phyloP scores from a whole-genome alignment of 495 filamentous ascomycete genomes.

The Cercophora samala region DNA sequence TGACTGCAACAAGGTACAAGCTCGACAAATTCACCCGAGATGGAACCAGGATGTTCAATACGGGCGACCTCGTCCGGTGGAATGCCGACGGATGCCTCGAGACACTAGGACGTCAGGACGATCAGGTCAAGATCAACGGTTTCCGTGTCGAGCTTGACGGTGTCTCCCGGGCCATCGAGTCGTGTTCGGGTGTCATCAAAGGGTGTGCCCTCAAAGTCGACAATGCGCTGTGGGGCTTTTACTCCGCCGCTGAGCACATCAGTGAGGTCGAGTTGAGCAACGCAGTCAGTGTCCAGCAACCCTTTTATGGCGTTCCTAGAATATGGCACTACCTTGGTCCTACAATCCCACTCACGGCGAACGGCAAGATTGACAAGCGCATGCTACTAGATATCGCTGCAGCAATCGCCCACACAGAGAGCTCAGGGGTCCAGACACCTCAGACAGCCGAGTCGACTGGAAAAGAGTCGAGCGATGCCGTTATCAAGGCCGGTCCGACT shows the following conservation, averaged over 20 bases:
- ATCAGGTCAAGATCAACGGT: constrained; percentile 43
- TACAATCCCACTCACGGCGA: constrained; percentile 33
- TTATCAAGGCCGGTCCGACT: background rate
- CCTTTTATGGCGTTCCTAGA: constrained; percentile 38
- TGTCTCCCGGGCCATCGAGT: constrained; percentile 33
- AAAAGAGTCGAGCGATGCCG: background rate
- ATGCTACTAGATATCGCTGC: constrained; percentile 20
- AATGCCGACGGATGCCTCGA: constrained; percentile 33
- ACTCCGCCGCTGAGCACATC: constrained; percentile 20
- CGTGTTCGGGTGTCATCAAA: constrained; percentile 28
- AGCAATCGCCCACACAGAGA: background rate
- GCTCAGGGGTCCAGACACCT: background rate
- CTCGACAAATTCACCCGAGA: constrained; percentile 35
- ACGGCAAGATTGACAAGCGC: constrained; percentile 42
- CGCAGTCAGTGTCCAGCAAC: constrained; percentile 24
- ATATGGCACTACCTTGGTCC: constrained; percentile 25
- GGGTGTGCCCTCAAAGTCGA: constrained; percentile 36
- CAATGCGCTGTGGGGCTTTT: constrained; percentile 35
- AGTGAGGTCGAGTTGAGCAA: constrained; percentile 18
- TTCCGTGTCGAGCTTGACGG: constrained; percentile 43
- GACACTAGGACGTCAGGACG: constrained; percentile 35
- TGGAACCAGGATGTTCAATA: constrained; percentile 38
- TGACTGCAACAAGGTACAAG: constrained; percentile 34
- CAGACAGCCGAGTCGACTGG: background rate
- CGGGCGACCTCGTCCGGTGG: constrained; percentile 39